A percentile compares a stretch with the other conserved stretches of the same genome.
phyloP scores from a whole-genome alignment of 768 basidiomycete species.

The Coprinopsis cinerea region DNA sequence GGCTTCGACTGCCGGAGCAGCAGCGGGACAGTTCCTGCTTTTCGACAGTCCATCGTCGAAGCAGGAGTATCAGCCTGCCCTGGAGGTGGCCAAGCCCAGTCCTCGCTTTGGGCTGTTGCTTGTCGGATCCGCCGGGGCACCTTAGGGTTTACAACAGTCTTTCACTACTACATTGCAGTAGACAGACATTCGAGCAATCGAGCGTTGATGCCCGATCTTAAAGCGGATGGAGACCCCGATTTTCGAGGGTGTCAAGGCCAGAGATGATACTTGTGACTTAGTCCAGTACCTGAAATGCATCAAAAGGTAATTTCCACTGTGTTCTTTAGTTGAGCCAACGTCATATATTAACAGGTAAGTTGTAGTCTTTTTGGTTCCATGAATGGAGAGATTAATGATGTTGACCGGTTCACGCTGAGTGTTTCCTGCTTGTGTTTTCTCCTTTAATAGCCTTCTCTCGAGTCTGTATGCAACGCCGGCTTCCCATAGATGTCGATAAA shows the following conservation, averaged over 20 bases:
- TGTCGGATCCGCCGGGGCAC: constrained; percentile 23
- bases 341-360: background rate
- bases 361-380: background rate
- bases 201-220: no score
- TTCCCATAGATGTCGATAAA: no score
- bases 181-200: no score
- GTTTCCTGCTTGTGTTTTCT: background rate
- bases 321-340: background rate
- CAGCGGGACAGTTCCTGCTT: constrained; percentile 31
- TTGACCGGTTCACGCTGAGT: background rate
- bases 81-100: constrained; percentile 65
- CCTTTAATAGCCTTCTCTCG: background rate
- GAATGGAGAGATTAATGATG: background rate
- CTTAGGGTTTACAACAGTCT: background rate
- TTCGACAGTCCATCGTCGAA: constrained; percentile 49
- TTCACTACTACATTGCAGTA: background rate
- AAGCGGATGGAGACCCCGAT: no score
- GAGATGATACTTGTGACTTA: no score
- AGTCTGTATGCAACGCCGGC: background rate
- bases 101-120: constrained; percentile 72
- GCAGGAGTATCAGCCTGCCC: constrained; percentile 48
- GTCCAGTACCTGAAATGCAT: no score
- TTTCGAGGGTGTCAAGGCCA: no score
- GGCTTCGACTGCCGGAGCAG: constrained; percentile 7
- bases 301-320: no score